A percentile compares a stretch with the other conserved stretches of the same genome.
phyloP scores from a whole-genome alignment of 306 rosid genomes.

The Adenanthera pavonina region DNA sequence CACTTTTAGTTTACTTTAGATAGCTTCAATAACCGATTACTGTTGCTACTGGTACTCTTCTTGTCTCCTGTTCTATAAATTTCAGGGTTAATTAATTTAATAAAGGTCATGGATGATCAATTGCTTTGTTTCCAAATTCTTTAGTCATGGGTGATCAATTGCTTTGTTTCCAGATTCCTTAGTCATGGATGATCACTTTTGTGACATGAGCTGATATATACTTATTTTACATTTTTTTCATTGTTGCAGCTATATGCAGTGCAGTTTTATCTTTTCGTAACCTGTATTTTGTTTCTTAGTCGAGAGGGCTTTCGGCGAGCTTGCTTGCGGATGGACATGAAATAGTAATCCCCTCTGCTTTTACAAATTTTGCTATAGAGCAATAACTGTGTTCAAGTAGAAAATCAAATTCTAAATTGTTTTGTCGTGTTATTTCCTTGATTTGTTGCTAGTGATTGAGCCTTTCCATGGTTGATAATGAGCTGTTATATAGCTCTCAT shows the following conservation, averaged over 20 bases:
- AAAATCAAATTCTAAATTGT: constrained; percentile 14
- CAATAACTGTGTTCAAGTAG: neutral
- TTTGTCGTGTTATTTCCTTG: neutral
- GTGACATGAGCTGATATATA: constrained; percentile 7
- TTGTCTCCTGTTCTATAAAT: neutral
- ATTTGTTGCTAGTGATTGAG: neutral
- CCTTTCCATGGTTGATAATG: constrained; percentile 10
- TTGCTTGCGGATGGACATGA: constrained; percentile 81
- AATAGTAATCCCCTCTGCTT: constrained; percentile 52
- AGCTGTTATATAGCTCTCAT: constrained; percentile 20
- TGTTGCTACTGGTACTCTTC: neutral
- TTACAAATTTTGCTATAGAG: constrained; percentile 33
- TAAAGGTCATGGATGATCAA: neutral
- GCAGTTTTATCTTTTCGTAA: constrained; percentile 89
- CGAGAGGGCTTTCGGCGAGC: constrained; percentile 98
- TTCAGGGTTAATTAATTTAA: neutral
- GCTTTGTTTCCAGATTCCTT: constrained; percentile 15
- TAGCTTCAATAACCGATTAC: neutral
- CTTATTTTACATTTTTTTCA: neutral
- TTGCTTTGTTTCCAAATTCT: constrained; percentile 13
- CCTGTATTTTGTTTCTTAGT: constrained; percentile 89
- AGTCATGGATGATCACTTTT: constrained; percentile 1
- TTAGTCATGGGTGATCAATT: neutral
- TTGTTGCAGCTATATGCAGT: constrained; percentile 71
- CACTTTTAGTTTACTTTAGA: neutral